Evolutionary conservation across 257 asterid genomes (phyloP).

Genomic region (Echites panduratus): DNA sequence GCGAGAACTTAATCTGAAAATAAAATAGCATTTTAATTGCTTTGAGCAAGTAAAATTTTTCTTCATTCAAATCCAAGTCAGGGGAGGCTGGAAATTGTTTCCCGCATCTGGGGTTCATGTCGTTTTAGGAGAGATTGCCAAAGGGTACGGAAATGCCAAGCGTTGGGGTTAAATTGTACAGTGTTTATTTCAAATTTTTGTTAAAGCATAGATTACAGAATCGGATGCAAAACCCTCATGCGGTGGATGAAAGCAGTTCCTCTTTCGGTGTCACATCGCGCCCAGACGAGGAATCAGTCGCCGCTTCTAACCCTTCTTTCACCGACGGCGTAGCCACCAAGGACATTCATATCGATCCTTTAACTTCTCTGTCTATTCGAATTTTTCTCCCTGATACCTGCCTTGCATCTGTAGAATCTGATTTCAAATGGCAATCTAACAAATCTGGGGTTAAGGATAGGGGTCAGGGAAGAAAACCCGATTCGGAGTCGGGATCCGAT

Average conservation of each 20-base stretch:
- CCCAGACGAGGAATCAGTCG: constrained; percentile 65
- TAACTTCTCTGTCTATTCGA: constrained; percentile 68
- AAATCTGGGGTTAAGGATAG: constrained; percentile 26
- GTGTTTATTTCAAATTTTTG: constrained; percentile 84
- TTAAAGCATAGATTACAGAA: constrained; percentile 84
- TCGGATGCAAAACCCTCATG: constrained; percentile 44
- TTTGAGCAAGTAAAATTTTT: not conserved
- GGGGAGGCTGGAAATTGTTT: not conserved
- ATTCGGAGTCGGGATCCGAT: constrained; percentile 30
- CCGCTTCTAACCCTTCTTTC: constrained; percentile 72
- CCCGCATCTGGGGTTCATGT: not conserved
- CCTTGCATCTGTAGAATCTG: constrained; percentile 37
- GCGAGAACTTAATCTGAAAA: not conserved
- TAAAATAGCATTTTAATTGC: not conserved
- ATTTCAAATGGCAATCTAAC: constrained; percentile 13
- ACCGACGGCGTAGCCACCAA: constrained; percentile 94
- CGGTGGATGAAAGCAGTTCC: constrained; percentile 24
- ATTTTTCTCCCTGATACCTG: constrained; percentile 83
- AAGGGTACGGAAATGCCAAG: constrained; percentile 68
- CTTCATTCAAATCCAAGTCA: not conserved
- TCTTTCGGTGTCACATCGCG: constrained; percentile 86
- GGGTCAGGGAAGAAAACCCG: not conserved
- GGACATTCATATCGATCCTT: constrained; percentile 79
- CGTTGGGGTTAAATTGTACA: constrained; percentile 83
- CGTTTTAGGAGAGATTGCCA: not conserved